These are phyloP conservation scores for Curvularia eragrostidis DNA, from an alignment of 2,329 filamentous ascomycete species.

Conservation along the genomic window DNA sequence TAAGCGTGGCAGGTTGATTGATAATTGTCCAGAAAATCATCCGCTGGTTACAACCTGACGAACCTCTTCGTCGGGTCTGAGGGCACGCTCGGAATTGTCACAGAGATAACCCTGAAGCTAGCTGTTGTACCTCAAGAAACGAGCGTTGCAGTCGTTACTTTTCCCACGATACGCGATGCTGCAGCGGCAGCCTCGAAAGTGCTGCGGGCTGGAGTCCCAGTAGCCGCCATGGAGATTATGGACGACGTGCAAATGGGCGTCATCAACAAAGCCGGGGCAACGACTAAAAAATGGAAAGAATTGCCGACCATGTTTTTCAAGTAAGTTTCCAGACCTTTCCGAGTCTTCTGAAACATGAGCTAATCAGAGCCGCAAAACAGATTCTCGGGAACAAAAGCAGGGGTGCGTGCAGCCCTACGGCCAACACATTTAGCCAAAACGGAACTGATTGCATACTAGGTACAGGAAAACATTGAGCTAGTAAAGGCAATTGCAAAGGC, in stretches of 20 bases:
- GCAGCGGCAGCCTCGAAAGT: conserved; percentile 75
- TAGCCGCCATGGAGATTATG: conserved; percentile 85
- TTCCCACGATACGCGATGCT: conserved; percentile 77
- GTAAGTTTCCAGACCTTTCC: conserved; percentile 49
- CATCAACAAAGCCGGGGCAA: conserved; percentile 76
- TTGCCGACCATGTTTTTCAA: conserved; percentile 83
- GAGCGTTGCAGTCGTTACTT: conserved; percentile 80
- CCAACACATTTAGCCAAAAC: conserved; percentile 25
- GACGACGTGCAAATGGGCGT: conserved; percentile 88
- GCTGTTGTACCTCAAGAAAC: conserved; percentile 77
- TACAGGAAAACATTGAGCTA: conserved; percentile 75
- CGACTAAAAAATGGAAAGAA: conserved; percentile 76
- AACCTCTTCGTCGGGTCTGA: conserved; percentile 81
- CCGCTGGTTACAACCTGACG: conserved; percentile 84
- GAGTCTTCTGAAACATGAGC: conserved; percentile 17
- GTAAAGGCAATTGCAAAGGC: conserved; percentile 71
- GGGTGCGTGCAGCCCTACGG: conserved; percentile 48
- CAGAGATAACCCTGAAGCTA: conserved; percentile 82
- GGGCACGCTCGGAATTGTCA: conserved; percentile 80
- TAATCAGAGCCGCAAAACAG: conserved; percentile 40
- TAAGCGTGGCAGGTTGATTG: conserved; percentile 6
- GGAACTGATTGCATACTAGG: conserved; percentile 51
- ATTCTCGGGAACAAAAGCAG: conserved; percentile 76
- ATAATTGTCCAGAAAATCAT: conserved; percentile 64
- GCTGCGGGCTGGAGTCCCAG: conserved; percentile 75